Evolutionary conservation across 345 rosid genomes (phyloP), one percentile per base, ranked within the genome.

Genomic region (Cochlearia excelsa): DNA sequence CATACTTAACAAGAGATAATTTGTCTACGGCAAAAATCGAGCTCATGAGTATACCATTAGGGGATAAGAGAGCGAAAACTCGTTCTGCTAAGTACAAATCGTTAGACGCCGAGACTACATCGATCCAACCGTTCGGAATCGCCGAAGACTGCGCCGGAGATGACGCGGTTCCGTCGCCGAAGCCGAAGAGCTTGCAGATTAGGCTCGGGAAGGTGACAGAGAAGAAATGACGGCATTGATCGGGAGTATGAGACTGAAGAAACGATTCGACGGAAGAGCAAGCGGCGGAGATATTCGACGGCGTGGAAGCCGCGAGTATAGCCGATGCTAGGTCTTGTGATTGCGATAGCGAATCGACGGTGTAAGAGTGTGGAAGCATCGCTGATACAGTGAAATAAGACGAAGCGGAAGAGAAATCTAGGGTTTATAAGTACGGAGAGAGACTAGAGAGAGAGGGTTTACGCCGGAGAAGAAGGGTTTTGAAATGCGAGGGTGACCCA

Each of bases 141-240:
- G 53, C 26, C 11, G 50, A 48, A 4, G 68, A 54, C 23, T 62
- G 77, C 0, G 61, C 45, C n/a, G 72, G 59, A 3, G 82, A 7
- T 44, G 78, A 74, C 1, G 68, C 69, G 8, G 83, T 27, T 49
- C 76, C 74, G 47, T 81, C 85, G 51, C 77, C 82, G 82, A 90
- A 90, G 53, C 95, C 94, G 61, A 82, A 90, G 50, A 87, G 82
- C 75, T 86, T 85, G 54, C 84, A 82, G 76, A 91, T 84, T 69
- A 91, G 75, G 40, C 77, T 47, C 4, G 98, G 96, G 69, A 91
- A 91, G 54, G 98, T 64, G 61, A 84, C 41, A 67, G 92, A 91
- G 82, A 84, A 91, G 88, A 91, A 91, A 73, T 85, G 90, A 54
- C 98, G 98, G 59, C 77, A 84, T 10, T 90, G 94, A 64, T 90